Base-by-base conservation (phyloP, 1,284 basidiomycete species). In the Ustilago lituana region DNA sequence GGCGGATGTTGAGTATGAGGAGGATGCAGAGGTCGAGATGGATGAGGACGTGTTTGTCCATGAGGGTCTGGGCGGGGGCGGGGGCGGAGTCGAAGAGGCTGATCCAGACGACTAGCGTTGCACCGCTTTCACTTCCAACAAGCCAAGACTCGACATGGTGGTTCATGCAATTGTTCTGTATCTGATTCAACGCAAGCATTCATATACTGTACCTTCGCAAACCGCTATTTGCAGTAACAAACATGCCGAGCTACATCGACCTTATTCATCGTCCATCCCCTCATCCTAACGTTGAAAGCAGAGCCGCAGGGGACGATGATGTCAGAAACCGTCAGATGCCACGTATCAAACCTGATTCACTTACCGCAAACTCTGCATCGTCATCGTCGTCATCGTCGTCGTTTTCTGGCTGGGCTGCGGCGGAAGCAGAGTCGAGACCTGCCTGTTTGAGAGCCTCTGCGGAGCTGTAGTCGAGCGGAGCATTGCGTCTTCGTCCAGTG, bases 71-170 rank as follows among this genome's bases (percentile, higher is more conserved):
- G 60, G 62, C 33, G 66, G 41, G 49, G 43, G 51, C 26, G 50
- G 78, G 49, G 43, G 51, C 26, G 50, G 78, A 64, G 50, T 75
- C 71, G 68, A 83, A 83, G 59, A 84, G 72, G 62, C 77, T 81
- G 49, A 78, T 74, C 58, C 82, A 79, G 74, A 81, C 72, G 45
- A 81, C 24, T 70, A 54, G 39, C 20, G 12, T n/a, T n/a, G n/a
- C n/a, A n/a, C n/a, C n/a, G n/a, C n/a, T n/a, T n/a, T n/a, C n/a
- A n/a, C n/a, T n/a, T n/a, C n/a, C n/a, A n/a, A n/a, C n/a, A n/a
- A n/a, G n/a, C n/a, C n/a, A n/a, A n/a, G n/a, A n/a, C n/a, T n/a
- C n/a, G n/a, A n/a, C n/a, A n/a, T n/a, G 9, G 23, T 15, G 33
- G 22, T 33, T 23, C n/a, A 6, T 64, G 50, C 44, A 43, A 29